phyloP scores from a whole-genome alignment of 768 basidiomycete genomes.

The Lyophyllum atratum region DNA sequence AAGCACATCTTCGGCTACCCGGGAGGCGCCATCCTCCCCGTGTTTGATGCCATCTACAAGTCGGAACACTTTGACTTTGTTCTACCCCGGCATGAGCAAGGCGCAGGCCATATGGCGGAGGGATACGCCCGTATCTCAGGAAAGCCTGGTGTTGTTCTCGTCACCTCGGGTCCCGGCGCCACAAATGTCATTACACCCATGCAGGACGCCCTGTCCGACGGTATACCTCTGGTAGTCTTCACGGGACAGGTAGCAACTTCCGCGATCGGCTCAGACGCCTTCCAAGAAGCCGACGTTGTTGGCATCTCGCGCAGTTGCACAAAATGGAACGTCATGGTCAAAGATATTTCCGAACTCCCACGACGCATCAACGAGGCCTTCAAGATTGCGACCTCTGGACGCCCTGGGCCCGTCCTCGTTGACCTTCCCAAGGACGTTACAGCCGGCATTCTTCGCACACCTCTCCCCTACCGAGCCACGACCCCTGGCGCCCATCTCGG shows the following conservation, averaged over 20 bases:
- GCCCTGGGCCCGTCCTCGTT: slow-evolving; percentile 96
- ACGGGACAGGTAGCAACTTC: slow-evolving; percentile 98
- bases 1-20: slow-evolving; percentile 99
- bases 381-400: slow-evolving; percentile 96
- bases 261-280: slow-evolving; percentile 97
- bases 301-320: slow-evolving; percentile 97
- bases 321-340: slow-evolving; percentile 99
- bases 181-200: slow-evolving; percentile 98
- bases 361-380: slow-evolving; percentile 98
- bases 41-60: slow-evolving; percentile 98
- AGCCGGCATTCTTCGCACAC: slow-evolving; percentile 82
- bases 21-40: slow-evolving; percentile 96
- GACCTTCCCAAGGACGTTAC: slow-evolving; percentile 99
- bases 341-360: slow-evolving; percentile 93
- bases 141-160: slow-evolving; percentile 95
- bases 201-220: slow-evolving; percentile 96
- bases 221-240: slow-evolving; percentile 93
- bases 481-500: slow-evolving; percentile 78
- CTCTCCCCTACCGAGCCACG: slow-evolving; percentile 84
- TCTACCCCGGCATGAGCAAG: slow-evolving; percentile 96
- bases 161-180: slow-evolving; percentile 97
- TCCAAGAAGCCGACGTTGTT: slow-evolving; percentile 97
- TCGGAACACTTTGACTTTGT: slow-evolving; percentile 94
- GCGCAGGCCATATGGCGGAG: slow-evolving; percentile 98
- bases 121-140: slow-evolving; percentile 96